These are phyloP conservation scores for Penicillium sp. DNA, from an alignment of 2,329 filamentous ascomycete genomes.

Conservation along the genomic window DNA sequence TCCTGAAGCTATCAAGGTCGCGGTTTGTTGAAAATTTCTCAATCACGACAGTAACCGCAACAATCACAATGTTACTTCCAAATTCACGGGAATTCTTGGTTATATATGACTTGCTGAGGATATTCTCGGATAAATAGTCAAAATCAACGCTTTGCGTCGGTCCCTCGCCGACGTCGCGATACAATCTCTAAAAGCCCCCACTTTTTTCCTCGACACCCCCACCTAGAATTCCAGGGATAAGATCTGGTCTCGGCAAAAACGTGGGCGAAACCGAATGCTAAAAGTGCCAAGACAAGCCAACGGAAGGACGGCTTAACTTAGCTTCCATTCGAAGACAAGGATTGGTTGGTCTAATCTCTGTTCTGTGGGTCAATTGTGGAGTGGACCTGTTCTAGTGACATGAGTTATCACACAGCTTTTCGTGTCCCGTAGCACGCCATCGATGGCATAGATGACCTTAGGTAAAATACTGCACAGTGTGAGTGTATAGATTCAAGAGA, in stretches of 20 bases:
- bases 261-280: background rate
- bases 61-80: background rate
- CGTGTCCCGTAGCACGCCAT: conserved; percentile 21
- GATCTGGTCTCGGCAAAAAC: background rate
- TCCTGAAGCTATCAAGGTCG: background rate
- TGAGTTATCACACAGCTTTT: conserved; percentile 6
- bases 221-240: background rate
- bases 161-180: background rate
- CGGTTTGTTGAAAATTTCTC: too few species aligned
- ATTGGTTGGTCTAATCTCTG: background rate
- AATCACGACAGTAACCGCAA: background rate
- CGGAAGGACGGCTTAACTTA: background rate
- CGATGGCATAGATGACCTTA: conserved; percentile 12
- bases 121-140: background rate
- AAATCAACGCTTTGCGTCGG: conserved; percentile 2
- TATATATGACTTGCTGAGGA: background rate
- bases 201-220: conserved; percentile 2
- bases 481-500: background rate
- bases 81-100: background rate
- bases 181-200: background rate
- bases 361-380: conserved; percentile 14
- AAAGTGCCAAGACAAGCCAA: conserved; percentile 2
- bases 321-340: background rate
- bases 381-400: conserved; percentile 4
- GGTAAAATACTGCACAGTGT: background rate